Evolutionary conservation across 2,329 filamentous ascomycete genomes (phyloP).

Genomic region (Nigrospora oryzae): DNA sequence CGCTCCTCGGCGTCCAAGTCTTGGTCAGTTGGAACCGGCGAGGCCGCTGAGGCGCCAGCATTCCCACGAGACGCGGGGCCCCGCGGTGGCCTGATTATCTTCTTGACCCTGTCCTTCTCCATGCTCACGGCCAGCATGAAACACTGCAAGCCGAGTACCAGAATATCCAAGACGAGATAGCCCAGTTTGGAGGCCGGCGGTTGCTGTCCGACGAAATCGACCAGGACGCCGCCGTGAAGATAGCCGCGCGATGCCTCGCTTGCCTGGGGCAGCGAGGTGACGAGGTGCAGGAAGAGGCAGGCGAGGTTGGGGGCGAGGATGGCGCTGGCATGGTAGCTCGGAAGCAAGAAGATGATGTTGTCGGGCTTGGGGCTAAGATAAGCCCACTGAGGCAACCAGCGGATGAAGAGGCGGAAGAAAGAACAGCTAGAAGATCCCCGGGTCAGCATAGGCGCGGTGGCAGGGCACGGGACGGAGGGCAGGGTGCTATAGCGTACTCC

Average conservation of each 20-base stretch:
- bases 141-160: conserved; percentile 50
- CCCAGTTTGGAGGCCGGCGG: conserved; percentile 48
- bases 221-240: conserved; percentile 57
- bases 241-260: conserved; percentile 56
- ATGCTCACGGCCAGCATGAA: conserved; percentile 56
- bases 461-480: background rate
- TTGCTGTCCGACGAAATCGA: conserved; percentile 61
- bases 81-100: conserved; percentile 30
- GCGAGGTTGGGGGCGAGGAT: conserved; percentile 50
- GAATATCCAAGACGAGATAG: conserved; percentile 45
- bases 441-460: background rate
- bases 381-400: conserved; percentile 50
- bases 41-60: conserved; percentile 6
- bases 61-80: conserved; percentile 13
- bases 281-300: conserved; percentile 52
- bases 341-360: conserved; percentile 43
- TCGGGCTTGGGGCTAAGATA: conserved; percentile 57
- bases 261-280: conserved; percentile 46
- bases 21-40: conserved; percentile 22
- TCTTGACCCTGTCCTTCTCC: conserved; percentile 48
- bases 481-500: conserved; percentile 42
- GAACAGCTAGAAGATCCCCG: conserved; percentile 42
- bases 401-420: conserved; percentile 52
- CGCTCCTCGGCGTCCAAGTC: conserved; percentile 50
- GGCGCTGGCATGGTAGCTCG: conserved; percentile 49